These are phyloP conservation scores for Saturnispora diversa DNA, from an alignment of 805 yeast genomes.

Conservation along the genomic window DNA sequence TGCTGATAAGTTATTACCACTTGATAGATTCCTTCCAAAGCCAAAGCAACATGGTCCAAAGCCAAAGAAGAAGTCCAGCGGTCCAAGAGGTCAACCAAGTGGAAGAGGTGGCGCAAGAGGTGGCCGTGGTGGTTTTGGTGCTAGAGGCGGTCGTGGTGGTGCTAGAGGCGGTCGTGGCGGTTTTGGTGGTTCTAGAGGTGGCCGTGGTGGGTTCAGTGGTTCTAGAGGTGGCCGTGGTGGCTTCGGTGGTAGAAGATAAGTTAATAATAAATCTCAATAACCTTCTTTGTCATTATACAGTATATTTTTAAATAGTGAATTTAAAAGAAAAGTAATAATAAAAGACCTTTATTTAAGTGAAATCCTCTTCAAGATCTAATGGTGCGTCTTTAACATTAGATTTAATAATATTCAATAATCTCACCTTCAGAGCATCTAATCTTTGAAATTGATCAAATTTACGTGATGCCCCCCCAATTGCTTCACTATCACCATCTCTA, in stretches of 20 bases:
- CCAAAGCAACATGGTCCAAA: slow-evolving; percentile 84
- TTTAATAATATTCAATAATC: slow-evolving; percentile 75
- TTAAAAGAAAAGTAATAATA: background rate
- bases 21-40: slow-evolving; percentile 95
- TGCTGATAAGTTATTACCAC: slow-evolving; percentile 88
- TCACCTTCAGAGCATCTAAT: slow-evolving; percentile 86
- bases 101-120: slow-evolving; percentile 42
- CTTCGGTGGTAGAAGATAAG: slow-evolving; percentile 37
- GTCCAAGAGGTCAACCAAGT: slow-evolving; percentile 43
- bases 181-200: slow-evolving; percentile 33
- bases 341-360: slow-evolving; percentile 20
- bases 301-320: slow-evolving; percentile 1
- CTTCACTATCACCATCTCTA: slow-evolving; percentile 71
- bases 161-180: slow-evolving; percentile 35
- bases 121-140: slow-evolving; percentile 38
- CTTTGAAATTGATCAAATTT: slow-evolving; percentile 83
- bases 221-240: slow-evolving; percentile 15
- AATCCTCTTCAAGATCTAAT: slow-evolving; percentile 30
- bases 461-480: slow-evolving; percentile 61
- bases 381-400: slow-evolving; percentile 29
- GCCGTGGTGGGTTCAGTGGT: slow-evolving; percentile 21
- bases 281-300: no score
- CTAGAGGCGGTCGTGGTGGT: slow-evolving; percentile 33
- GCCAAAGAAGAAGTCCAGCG: slow-evolving; percentile 61
- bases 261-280: no score